Conservation (phyloP, 2,329 filamentous ascomycete genomes). For the Allantophomopsis cytisporea region DNA sequence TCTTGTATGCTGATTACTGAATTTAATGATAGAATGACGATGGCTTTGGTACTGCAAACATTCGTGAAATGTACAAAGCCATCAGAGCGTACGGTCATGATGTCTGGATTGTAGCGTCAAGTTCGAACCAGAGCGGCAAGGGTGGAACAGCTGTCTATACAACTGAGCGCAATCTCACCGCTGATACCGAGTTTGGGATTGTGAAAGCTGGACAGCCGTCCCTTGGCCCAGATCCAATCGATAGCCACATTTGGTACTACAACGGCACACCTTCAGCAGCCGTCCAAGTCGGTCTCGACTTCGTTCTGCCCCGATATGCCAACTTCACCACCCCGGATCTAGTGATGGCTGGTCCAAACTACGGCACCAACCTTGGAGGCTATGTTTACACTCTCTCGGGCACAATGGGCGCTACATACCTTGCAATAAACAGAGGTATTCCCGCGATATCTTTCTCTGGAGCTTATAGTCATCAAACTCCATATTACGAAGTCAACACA, state of each 20-base stretch:
- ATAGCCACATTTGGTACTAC: slow-evolving; percentile 45
- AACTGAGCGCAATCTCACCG: slow-evolving; percentile 24
- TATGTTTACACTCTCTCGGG: slow-evolving; percentile 39
- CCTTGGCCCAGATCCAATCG: slow-evolving; percentile 33
- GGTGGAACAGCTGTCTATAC: slow-evolving; percentile 30
- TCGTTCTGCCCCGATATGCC: slow-evolving; percentile 34
- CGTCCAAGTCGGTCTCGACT: slow-evolving; percentile 41
- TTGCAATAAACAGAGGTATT: slow-evolving; percentile 31
- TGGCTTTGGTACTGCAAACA: slow-evolving; percentile 25
- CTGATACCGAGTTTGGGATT: slow-evolving; percentile 26
- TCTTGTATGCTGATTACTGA: too few relatives aligned
- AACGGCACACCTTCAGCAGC: slow-evolving; percentile 42
- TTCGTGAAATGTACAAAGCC: slow-evolving; percentile 25
- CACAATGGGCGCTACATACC: slow-evolving; percentile 34
- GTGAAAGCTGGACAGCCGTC: slow-evolving; percentile 31
- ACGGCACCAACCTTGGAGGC: slow-evolving; percentile 35
- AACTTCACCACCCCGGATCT: slow-evolving; percentile 36
- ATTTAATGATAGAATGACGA: slow-evolving; percentile 19
- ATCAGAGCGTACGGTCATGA: slow-evolving; percentile 22
- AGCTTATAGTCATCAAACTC: slow-evolving; percentile 23
- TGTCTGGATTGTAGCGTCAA: slow-evolving; percentile 26
- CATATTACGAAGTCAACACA: slow-evolving; percentile 28
- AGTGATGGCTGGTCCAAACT: slow-evolving; percentile 40
- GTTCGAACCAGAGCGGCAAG: slow-evolving; percentile 28
- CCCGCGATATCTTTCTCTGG: slow-evolving; percentile 35